phyloP scores from a whole-genome alignment of 345 rosid genomes.

The Chamaenerion angustifolium region DNA sequence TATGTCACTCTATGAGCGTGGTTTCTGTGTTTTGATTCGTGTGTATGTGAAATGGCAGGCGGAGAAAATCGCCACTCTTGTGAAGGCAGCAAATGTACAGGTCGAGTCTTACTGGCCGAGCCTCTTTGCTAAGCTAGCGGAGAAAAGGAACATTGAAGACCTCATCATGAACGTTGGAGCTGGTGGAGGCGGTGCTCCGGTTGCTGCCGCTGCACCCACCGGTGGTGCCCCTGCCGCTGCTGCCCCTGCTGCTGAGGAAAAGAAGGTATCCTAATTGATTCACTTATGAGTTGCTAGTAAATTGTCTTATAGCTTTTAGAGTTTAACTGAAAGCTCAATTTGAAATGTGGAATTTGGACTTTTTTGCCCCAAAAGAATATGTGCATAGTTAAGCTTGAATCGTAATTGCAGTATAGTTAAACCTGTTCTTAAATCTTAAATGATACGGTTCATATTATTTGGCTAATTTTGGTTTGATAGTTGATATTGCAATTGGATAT shows the following conservation, averaged over 20 bases:
- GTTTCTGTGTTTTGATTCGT: neutral
- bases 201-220: too few relatives aligned
- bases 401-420: too few relatives aligned
- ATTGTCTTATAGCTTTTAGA: too few relatives aligned
- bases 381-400: too few relatives aligned
- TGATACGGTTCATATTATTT: too few relatives aligned
- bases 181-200: conserved; percentile 52
- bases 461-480: too few relatives aligned
- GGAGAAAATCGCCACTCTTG: conserved; percentile 53
- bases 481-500: too few relatives aligned
- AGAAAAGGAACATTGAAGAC: conserved; percentile 54
- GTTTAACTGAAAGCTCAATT: too few relatives aligned
- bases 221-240: conserved; percentile 14
- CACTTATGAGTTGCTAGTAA: too few relatives aligned
- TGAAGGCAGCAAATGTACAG: conserved; percentile 42
- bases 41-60: conserved; percentile 23
- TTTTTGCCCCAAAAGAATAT: too few relatives aligned
- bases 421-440: too few relatives aligned
- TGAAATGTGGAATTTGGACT: too few relatives aligned
- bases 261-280: conserved; percentile 35
- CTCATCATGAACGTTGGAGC: conserved; percentile 64
- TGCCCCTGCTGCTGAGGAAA: conserved; percentile 64
- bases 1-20: neutral
- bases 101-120: conserved; percentile 79
- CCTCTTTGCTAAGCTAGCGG: conserved; percentile 67